Conservation (phyloP, 495 filamentous ascomycete species). For the Penicillium arizonense region DNA sequence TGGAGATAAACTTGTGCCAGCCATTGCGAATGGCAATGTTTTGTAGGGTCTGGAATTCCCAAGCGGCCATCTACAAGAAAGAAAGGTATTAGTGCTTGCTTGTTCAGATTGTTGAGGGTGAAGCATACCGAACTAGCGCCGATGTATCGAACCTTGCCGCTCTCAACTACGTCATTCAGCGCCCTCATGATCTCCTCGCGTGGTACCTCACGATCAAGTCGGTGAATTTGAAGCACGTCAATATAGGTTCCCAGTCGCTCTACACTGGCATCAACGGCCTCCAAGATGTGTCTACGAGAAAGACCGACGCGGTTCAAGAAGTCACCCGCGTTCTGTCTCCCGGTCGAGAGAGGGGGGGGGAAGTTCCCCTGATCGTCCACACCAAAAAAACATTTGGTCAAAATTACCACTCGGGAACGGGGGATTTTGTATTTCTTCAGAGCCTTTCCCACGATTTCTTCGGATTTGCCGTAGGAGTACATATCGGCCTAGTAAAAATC, state of each 20-base stretch:
- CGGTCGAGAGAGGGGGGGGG: slow-evolving; percentile 27
- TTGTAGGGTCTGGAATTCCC: slow-evolving; percentile 57
- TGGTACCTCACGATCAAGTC: slow-evolving; percentile 53
- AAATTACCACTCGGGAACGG: slow-evolving; percentile 69
- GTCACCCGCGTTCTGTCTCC: slow-evolving; percentile 42
- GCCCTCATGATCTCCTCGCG: slow-evolving; percentile 63
- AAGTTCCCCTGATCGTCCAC: slow-evolving; percentile 44
- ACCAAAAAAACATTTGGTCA: slow-evolving; percentile 74
- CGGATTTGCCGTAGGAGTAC: slow-evolving; percentile 73
- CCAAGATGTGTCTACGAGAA: slow-evolving; percentile 57
- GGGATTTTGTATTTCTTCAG: slow-evolving; percentile 75
- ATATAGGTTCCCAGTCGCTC: slow-evolving; percentile 59
- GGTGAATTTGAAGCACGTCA: slow-evolving; percentile 61
- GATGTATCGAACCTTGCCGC: slow-evolving; percentile 53
- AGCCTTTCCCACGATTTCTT: slow-evolving; percentile 75
- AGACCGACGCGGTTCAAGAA: slow-evolving; percentile 55
- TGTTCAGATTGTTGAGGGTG: slow-evolving; percentile 3
- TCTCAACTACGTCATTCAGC: slow-evolving; percentile 58
- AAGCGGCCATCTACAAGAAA: slow-evolving; percentile 48
- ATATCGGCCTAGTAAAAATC: slow-evolving; percentile 41
- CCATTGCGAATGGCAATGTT: slow-evolving; percentile 53
- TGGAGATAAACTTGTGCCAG: slow-evolving; percentile 59
- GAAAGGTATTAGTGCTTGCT: not conserved
- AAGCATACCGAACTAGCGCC: slow-evolving; percentile 42
- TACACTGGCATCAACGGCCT: slow-evolving; percentile 56